Evolutionary conservation across 2,329 filamentous ascomycete genomes (phyloP).

Genomic region (Anthostomella pinea): DNA sequence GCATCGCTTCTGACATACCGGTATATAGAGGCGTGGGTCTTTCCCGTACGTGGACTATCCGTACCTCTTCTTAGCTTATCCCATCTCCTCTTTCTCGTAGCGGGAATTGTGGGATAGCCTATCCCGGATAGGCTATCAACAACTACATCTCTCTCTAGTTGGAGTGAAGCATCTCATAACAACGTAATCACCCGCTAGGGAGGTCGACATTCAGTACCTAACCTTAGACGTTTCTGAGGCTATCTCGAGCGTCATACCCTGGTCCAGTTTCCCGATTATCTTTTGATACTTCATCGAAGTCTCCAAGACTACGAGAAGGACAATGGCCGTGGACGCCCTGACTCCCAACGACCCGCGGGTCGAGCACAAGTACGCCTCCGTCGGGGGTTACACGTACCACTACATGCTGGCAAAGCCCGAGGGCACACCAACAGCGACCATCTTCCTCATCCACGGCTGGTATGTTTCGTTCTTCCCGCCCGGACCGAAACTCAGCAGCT

Average conservation of each 20-base stretch:
- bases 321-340: slow-evolving; percentile 56
- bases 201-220: too few species aligned
- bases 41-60: too few species aligned
- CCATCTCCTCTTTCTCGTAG: too few species aligned
- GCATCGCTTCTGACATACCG: too few species aligned
- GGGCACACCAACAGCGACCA: slow-evolving; percentile 43
- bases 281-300: slow-evolving; percentile 5
- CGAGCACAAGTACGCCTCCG: slow-evolving; percentile 56
- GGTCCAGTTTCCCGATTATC: neutral
- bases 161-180: too few species aligned
- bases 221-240: neutral
- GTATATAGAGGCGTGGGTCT: too few species aligned
- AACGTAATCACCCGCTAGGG: too few species aligned
- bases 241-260: neutral
- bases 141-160: too few species aligned
- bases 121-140: too few species aligned
- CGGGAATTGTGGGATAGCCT: too few species aligned
- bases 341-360: slow-evolving; percentile 64
- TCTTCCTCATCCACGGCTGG: slow-evolving; percentile 43
- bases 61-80: too few species aligned
- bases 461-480: slow-evolving; percentile 9
- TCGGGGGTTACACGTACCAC: slow-evolving; percentile 70
- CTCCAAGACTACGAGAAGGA: slow-evolving; percentile 1
- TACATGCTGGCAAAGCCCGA: slow-evolving; percentile 56
- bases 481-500: slow-evolving; percentile 4